phyloP scores from a whole-genome alignment of 2,329 filamentous ascomycete species.

The Trichoderma sp. region DNA sequence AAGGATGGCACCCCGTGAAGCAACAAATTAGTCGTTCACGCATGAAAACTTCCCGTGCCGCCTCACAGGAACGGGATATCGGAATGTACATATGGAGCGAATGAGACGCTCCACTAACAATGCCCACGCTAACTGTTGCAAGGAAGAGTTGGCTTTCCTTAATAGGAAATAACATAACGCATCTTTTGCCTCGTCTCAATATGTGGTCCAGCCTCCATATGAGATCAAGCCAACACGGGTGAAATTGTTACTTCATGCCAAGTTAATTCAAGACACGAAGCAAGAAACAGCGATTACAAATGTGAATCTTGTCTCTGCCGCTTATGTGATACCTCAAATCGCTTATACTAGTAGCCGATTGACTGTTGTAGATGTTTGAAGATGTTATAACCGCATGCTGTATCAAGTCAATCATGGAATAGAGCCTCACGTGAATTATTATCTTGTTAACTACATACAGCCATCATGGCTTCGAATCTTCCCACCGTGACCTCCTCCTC shows the following conservation, averaged over 20 bases:
- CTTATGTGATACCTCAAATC: background rate
- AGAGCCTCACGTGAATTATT: background rate
- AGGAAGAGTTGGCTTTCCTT: background rate
- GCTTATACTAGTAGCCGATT: background rate
- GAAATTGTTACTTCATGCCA: background rate
- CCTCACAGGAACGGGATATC: background rate
- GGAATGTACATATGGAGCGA: background rate
- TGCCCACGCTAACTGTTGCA: background rate
- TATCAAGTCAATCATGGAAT: background rate
- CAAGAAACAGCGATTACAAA: background rate
- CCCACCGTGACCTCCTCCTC: background rate
- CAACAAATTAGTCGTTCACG: background rate
- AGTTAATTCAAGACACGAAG: background rate
- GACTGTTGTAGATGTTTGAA: background rate
- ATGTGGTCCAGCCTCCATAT: background rate
- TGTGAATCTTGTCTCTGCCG: background rate
- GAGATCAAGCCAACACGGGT: background rate
- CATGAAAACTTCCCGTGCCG: background rate
- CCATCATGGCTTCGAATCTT: background rate
- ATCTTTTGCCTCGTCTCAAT: background rate
- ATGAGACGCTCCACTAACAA: background rate
- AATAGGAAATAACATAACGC: background rate
- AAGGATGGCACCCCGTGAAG: background rate
- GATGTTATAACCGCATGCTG: background rate
- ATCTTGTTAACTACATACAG: background rate